Evolutionary conservation across 2,329 filamentous ascomycete species (phyloP), one percentile per base, ranked within the genome.

Genomic region (Neospermospora avenae): DNA sequence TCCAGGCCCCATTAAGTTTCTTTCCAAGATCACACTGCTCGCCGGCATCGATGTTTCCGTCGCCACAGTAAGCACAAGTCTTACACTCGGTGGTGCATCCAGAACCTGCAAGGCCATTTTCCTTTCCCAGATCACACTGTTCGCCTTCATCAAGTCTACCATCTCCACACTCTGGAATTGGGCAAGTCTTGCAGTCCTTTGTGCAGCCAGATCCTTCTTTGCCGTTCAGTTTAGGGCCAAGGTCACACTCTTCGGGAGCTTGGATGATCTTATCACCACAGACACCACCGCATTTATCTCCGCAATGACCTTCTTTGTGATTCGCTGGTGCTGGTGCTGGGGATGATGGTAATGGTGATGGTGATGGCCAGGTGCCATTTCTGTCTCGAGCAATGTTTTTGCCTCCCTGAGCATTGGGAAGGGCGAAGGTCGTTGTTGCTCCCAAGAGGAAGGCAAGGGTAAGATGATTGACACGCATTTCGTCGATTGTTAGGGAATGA

Each of bases 261-360:
- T 60, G 58, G 16, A 62, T 48, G 14, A 59, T 57, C 22, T 8
- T 25, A 25, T 59, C 57, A 11, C 55, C 55, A 25, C 55, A 58
- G 2, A 57, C 51, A 2, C 60, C 60, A 6, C 56, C 60, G 39
- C 60, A 62, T 1, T 56, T 41, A 24, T 52, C 46, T 16, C 55
- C 55, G 20, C 59, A 60, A 25, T 35, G 20, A n/a, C n/a, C 37
- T 55, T 31, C 37, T 39, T 28, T 28, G 37, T 54, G 18, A 18
- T 20, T 20, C 16, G 39, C 18, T 37, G 54, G 54, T 16, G 25
- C 16, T 3, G 25, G 20, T 28, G 11, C 28, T 31, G 28, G 28
- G 5, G 28, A 10, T 31, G 28, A 34, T n/a, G 13, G 18, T 13
- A 34, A 8, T 18, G 39, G 54, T 22, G 54, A 18, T 11, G 54